Conservation (phyloP, 805 yeast species). For the Priceomyces carsonii region DNA sequence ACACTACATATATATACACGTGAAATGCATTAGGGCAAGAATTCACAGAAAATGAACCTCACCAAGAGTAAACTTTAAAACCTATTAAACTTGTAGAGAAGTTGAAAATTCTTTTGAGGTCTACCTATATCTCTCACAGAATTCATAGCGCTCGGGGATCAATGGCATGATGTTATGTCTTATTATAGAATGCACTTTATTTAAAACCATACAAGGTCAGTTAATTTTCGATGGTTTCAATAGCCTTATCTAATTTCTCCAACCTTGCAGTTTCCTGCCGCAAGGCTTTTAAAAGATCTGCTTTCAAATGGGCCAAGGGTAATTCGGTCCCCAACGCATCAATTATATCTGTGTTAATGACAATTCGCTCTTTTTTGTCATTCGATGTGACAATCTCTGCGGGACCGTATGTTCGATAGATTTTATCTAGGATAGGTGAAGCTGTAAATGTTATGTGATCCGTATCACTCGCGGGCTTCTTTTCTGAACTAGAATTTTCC, state of each 20-base stretch:
- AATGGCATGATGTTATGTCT: no score
- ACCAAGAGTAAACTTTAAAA: no score
- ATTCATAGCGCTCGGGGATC: no score
- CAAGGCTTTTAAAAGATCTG: slow-evolving; percentile 51
- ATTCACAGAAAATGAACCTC: no score
- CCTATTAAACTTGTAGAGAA: no score
- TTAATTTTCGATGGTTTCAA: neutral
- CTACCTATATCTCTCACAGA: no score
- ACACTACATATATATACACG: no score
- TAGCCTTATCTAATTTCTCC: slow-evolving; percentile 11
- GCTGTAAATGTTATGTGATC: slow-evolving; percentile 22
- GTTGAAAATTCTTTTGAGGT: no score
- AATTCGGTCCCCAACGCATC: slow-evolving; percentile 46
- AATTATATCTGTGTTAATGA: slow-evolving; percentile 48
- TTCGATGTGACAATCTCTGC: slow-evolving; percentile 11
- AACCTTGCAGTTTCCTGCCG: slow-evolving; percentile 49
- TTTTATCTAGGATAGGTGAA: slow-evolving; percentile 15
- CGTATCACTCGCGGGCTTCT: slow-evolving; percentile 13
- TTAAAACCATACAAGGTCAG: no score
- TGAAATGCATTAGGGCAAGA: no score
- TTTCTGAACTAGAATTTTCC: slow-evolving; percentile 3
- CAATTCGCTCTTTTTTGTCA: slow-evolving; percentile 32
- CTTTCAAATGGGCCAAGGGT: slow-evolving; percentile 44
- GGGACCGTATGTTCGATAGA: slow-evolving; percentile 15
- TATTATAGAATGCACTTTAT: no score